Evolutionary conservation across 805 yeast species (phyloP).

Genomic region (Schwanniomyces pseudopolymorphus): DNA sequence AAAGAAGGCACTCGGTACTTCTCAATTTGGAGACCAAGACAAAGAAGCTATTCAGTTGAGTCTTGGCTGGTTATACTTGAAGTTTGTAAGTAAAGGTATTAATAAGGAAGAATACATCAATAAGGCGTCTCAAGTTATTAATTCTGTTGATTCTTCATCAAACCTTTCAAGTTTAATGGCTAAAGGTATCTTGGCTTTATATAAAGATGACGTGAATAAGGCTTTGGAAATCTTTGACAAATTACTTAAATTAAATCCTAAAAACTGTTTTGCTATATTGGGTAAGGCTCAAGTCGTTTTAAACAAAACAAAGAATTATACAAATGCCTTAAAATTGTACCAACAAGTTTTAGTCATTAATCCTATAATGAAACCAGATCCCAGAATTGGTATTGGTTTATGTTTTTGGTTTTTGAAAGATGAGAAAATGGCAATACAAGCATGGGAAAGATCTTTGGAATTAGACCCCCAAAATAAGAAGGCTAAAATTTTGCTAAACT

Average conservation of each 20-base stretch:
- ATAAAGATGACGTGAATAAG: conserved; percentile 62
- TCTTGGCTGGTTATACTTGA: conserved; percentile 71
- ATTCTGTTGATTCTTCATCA: conserved; percentile 12
- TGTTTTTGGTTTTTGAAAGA: conserved; percentile 90
- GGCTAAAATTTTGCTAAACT: conserved; percentile 63
- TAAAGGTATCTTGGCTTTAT: conserved; percentile 62
- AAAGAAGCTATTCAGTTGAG: conserved; percentile 57
- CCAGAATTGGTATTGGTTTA: conserved; percentile 90
- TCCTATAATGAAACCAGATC: conserved; percentile 84
- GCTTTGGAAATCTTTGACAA: conserved; percentile 70
- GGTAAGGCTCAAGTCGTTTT: conserved; percentile 83
- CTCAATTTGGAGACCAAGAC: conserved; percentile 37
- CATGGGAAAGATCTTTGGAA: conserved; percentile 82
- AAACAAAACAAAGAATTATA: conserved; percentile 64
- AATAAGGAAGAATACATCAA: conserved; percentile 22
- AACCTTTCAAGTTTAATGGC: conserved; percentile 54
- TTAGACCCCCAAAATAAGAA: conserved; percentile 59
- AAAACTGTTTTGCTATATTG: conserved; percentile 72
- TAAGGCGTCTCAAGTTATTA: conserved; percentile 23
- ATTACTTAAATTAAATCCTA: conserved; percentile 51
- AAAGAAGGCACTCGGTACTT: conserved; percentile 53
- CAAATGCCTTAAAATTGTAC: conserved; percentile 73
- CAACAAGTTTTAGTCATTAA: conserved; percentile 78
- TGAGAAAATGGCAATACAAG: conserved; percentile 66
- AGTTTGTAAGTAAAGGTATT: conserved; percentile 27